Conservation (phyloP, 106 monocot species). For the Allium sativum region DNA sequence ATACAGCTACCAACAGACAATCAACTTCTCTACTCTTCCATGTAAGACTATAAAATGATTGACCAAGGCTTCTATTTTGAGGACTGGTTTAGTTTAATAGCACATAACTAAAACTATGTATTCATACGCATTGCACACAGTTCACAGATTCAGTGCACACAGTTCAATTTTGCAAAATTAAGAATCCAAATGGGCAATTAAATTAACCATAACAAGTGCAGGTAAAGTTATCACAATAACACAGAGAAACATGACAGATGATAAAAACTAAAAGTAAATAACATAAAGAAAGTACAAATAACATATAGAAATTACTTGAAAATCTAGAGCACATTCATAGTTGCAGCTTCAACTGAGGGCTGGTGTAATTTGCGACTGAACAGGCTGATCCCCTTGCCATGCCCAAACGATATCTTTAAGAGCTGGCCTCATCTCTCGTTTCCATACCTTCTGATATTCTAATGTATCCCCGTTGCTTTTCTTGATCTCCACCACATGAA, state of each 20-base stretch:
- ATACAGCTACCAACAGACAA: no score
- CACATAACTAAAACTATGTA: no score
- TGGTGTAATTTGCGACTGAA: neutral
- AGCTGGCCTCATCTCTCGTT: constrained; percentile 12
- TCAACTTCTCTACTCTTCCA: no score
- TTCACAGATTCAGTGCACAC: no score
- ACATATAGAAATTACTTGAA: neutral
- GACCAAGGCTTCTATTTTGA: no score
- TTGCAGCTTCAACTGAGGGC: neutral
- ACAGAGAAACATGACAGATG: neutral
- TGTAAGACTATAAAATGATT: no score
- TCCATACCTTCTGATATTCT: constrained; percentile 29
- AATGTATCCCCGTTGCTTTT: constrained; percentile 23
- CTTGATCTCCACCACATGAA: constrained; percentile 27
- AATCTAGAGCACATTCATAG: neutral
- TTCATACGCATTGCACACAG: no score
- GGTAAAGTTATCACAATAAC: no score
- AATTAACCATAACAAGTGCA: no score
- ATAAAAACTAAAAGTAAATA: neutral
- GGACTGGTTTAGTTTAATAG: no score
- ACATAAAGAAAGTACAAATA: neutral
- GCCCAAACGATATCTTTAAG: constrained; percentile 9
- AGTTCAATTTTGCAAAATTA: no score
- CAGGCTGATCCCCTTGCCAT: constrained; percentile 11
- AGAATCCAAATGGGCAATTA: no score